Evolutionary conservation across 169 alveolate genomes (phyloP).

Genomic region (Eimeria tenella): DNA sequence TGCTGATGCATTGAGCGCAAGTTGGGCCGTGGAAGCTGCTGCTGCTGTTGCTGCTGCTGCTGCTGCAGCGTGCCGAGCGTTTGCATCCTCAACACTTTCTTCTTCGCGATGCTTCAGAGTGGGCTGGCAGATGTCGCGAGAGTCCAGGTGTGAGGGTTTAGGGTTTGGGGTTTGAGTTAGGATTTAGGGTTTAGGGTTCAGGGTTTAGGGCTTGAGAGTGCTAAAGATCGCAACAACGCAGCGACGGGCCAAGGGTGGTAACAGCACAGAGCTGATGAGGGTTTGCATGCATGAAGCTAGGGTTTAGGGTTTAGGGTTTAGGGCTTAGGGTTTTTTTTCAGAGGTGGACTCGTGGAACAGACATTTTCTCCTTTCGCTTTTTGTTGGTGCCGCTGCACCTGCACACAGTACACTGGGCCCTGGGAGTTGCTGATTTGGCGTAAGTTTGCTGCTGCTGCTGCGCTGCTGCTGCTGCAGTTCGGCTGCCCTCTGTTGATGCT

Average conservation of each 20-base stretch:
- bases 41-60: constrained; percentile 37
- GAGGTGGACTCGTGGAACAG: constrained; percentile 33
- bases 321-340: constrained; percentile 30
- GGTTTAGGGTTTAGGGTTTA: constrained; percentile 40
- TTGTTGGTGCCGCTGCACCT: constrained; percentile 43
- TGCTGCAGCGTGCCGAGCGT: constrained; percentile 45
- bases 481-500: not conserved
- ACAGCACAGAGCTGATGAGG: too few relatives aligned
- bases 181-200: constrained; percentile 1
- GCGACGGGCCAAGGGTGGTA: too few relatives aligned
- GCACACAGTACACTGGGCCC: constrained; percentile 14
- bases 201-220: not conserved
- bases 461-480: constrained; percentile 7
- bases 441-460: constrained; percentile 43
- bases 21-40: not conserved
- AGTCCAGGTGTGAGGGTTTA: not conserved
- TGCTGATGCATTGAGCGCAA: constrained; percentile 11
- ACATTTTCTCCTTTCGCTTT: constrained; percentile 44
- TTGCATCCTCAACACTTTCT: constrained; percentile 28
- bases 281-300: too few relatives aligned
- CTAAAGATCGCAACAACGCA: too few relatives aligned
- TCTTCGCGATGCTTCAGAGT: constrained; percentile 16
- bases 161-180: not conserved
- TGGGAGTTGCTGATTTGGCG: constrained; percentile 39
- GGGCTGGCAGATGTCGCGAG: constrained; percentile 21